phyloP scores from a whole-genome alignment of 78 protist genomes.

The Chrysochromulina parva region DNA sequence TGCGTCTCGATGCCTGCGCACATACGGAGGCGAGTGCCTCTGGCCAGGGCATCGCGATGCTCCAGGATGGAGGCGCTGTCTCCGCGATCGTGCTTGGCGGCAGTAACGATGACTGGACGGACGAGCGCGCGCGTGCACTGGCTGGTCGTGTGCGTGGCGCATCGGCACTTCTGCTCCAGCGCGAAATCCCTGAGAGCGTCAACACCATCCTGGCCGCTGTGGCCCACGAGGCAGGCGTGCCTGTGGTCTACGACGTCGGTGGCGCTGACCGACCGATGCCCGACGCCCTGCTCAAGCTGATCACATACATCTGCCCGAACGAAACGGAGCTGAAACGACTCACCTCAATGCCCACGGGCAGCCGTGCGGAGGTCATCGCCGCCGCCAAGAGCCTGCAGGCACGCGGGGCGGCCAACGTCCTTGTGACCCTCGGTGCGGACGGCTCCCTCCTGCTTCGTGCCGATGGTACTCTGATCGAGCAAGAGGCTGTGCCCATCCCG shows the following conservation, averaged over 20 bases:
- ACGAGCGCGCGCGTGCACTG: neutral
- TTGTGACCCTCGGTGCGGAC: constrained; percentile 11
- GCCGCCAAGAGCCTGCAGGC: neutral
- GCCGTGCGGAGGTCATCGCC: neutral
- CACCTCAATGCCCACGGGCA: neutral
- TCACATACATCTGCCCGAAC: neutral
- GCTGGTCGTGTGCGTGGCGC: neutral
- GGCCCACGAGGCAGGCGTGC: constrained; percentile 10
- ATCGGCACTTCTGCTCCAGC: constrained; percentile 1
- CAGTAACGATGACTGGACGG: constrained; percentile 8
- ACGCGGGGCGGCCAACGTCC: constrained; percentile 31
- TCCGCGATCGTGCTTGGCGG: constrained; percentile 10
- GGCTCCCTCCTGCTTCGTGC: neutral
- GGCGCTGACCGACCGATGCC: constrained; percentile 27
- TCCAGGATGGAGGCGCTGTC: constrained; percentile 17
- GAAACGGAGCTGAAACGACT: neutral
- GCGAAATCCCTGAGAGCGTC: constrained; percentile 23
- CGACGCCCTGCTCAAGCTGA: neutral
- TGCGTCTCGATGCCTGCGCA: neutral
- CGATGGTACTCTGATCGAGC: neutral
- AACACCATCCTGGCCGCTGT: neutral
- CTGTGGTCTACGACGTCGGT: constrained; percentile 24
- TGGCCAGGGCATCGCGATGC: constrained; percentile 32
- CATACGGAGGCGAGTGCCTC: neutral
- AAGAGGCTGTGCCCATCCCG: neutral